Evolutionary conservation across 208 protist genomes (phyloP).

Genomic region (Wallacemonas collosoma): DNA sequence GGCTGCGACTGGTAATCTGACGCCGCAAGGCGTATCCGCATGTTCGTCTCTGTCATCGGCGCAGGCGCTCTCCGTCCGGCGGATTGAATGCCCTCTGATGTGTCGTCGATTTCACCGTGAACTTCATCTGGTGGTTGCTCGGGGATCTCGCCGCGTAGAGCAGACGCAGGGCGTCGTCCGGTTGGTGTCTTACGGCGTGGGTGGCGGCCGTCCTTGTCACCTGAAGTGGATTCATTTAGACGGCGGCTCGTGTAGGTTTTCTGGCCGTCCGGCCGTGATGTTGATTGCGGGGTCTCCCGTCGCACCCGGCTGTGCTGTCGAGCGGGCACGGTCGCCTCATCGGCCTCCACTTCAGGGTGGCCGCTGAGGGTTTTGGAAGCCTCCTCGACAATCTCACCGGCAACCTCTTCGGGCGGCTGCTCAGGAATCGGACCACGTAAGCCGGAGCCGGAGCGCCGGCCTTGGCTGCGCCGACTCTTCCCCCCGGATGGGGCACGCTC

Average conservation of each 20-base stretch:
- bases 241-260: not conserved
- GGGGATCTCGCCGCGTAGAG: not conserved
- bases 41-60: constrained; percentile 1
- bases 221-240: not conserved
- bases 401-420: constrained; percentile 63
- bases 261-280: not conserved
- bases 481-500: constrained; percentile 34
- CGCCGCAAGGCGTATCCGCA: not conserved
- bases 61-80: not conserved
- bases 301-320: not conserved
- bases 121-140: constrained; percentile 9
- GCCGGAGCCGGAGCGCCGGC: constrained; percentile 30
- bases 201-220: not conserved
- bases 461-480: constrained; percentile 38
- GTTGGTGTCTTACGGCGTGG: constrained; percentile 1
- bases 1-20: not conserved
- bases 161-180: not conserved
- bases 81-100: constrained; percentile 5
- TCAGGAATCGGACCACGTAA: constrained; percentile 59
- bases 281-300: not conserved
- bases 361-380: not conserved
- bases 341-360: not conserved
- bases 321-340: not conserved
- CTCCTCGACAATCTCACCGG: constrained; percentile 31
- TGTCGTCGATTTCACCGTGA: constrained; percentile 13